Base-by-base conservation (phyloP, 1,139 yeast genomes). In the Saccharomyces hybrid region DNA sequence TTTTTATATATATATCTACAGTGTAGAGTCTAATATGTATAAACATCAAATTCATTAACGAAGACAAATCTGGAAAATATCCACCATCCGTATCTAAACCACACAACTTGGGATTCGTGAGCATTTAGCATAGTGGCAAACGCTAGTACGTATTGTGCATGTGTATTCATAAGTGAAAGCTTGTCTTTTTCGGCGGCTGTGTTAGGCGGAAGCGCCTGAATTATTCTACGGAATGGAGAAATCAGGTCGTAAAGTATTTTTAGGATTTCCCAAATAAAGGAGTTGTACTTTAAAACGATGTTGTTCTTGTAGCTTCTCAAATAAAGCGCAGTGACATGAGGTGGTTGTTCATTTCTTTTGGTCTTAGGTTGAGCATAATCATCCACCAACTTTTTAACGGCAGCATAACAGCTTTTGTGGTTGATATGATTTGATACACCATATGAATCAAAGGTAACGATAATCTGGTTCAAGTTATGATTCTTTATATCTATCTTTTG, bases 51-150 rank as follows among this genome's bases (percentile, higher is more conserved):
- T 64, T 88, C 91, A 70, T 91, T 93, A 52, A 77, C 78, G 48
- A 83, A 84, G 42, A 76, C 74, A 57, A 75, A 74, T 59, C 95
- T 77, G 58, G 96, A 86, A 47, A 84, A 72, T 6, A 80, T 58
- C 64, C 93, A 76, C 97, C 98, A 93, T 1, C 90, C 86, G 75
- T 87, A 88, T 60, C 99, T 78, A 70, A 86, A 93, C 98, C 98
- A 93, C 13, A 85, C 91, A 89, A 93, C 87, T 70, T 93, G 99
- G 3, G 96, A 84, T 60, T 76, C 77, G 71, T 93, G 98, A 3
- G 88, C 96, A 61, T 78, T 78, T 3, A 84, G 75, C 97, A 93
- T 90, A 4, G 97, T 88, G 0, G 86, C 79, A 55, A 83, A 75
- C 41, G 84, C 77, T 7, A 80, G 74, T 52, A 85, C 75, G 63